Evolutionary conservation across 768 basidiomycete genomes (phyloP).

Genomic region (Termitomyces sp.): DNA sequence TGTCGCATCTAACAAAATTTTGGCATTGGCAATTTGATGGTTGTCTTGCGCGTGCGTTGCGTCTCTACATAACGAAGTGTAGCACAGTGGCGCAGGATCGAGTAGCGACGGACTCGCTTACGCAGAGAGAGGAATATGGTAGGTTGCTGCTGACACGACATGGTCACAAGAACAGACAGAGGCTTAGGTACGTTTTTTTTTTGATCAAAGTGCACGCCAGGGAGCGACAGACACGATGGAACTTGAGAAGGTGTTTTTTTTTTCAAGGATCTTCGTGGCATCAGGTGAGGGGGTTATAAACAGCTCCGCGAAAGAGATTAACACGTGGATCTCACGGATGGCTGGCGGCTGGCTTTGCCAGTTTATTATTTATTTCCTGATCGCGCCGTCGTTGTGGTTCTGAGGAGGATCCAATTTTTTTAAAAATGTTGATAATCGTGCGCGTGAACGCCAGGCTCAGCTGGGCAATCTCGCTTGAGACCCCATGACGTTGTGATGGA

Average conservation of each 20-base stretch:
- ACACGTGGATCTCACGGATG: not conserved
- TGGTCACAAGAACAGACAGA: no score
- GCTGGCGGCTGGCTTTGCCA: no score
- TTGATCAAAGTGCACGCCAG: not conserved
- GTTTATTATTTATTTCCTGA: no score
- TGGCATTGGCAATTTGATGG: not conserved
- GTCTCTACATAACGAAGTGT: not conserved
- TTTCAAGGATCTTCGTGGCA: not conserved
- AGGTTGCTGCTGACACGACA: not conserved
- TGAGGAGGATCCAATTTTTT: not conserved
- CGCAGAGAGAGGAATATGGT: not conserved
- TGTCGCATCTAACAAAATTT: not conserved
- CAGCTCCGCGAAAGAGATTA: not conserved
- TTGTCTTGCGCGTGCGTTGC: not conserved
- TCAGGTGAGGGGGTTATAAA: not conserved
- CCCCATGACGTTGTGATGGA: not conserved
- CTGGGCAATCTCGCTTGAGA: not conserved
- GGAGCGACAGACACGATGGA: not conserved
- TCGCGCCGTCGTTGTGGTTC: not conserved
- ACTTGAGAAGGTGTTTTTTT: no score
- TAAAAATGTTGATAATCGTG: not conserved
- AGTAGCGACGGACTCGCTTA: not conserved
- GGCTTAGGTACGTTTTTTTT: no score
- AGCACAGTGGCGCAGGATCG: not conserved
- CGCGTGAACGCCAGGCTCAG: not conserved